Evolutionary conservation across 805 yeast species (phyloP).

Genomic region (Metschnikowia vanudenii): DNA sequence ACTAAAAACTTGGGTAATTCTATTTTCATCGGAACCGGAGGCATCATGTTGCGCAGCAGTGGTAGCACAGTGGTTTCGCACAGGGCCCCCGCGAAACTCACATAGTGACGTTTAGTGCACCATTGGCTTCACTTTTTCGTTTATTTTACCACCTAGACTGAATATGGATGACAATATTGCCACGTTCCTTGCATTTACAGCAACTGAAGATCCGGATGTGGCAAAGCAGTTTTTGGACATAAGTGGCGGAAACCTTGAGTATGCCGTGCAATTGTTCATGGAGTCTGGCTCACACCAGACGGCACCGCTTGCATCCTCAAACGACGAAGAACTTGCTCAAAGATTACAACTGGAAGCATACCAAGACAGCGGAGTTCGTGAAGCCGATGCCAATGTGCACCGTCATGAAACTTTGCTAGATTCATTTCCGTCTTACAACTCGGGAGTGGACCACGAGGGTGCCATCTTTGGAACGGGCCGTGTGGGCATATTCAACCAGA

Average conservation of each 20-base stretch:
- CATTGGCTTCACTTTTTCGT: background rate
- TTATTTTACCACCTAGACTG: background rate
- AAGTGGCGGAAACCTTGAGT: constrained; percentile 73
- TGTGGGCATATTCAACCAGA: constrained; percentile 60
- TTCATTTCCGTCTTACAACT: constrained; percentile 19
- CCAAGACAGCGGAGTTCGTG: constrained; percentile 34
- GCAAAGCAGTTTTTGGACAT: constrained; percentile 80
- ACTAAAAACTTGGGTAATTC: no score
- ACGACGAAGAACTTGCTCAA: constrained; percentile 58
- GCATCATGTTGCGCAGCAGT: background rate
- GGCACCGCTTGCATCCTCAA: constrained; percentile 23
- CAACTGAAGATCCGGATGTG: constrained; percentile 58
- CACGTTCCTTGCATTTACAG: constrained; percentile 81
- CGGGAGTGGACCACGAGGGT: constrained; percentile 24
- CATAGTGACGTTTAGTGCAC: background rate
- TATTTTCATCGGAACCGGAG: background rate
- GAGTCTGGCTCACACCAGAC: constrained; percentile 42
- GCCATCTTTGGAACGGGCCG: constrained; percentile 51
- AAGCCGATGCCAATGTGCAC: constrained; percentile 75
- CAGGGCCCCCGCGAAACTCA: constrained; percentile 1
- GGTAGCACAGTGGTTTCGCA: background rate
- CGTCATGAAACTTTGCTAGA: constrained; percentile 76
- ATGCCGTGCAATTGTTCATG: constrained; percentile 79
- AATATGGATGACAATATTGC: constrained; percentile 55
- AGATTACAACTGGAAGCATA: constrained; percentile 65